phyloP scores from a whole-genome alignment of 2,329 filamentous ascomycete genomes.

The Trichoderma hamatum region DNA sequence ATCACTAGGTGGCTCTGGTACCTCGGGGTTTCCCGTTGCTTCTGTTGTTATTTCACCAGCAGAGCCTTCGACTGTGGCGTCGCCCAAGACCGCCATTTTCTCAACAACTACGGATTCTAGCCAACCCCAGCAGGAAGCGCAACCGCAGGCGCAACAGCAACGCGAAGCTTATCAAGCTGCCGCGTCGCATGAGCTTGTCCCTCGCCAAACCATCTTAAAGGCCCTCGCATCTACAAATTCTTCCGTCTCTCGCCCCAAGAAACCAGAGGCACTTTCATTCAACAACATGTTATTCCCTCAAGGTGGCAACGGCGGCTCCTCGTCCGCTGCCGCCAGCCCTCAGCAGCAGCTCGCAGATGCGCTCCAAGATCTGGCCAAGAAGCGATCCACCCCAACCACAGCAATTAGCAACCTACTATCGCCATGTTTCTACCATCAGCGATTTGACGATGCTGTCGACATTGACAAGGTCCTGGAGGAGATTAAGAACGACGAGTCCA shows the following conservation, averaged over 20 bases:
- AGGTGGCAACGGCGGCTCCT: constrained; percentile 3
- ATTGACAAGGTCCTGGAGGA: constrained; percentile 94
- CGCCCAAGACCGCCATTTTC: constrained; percentile 3
- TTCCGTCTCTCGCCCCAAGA: constrained; percentile 51
- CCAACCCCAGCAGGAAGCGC: background rate
- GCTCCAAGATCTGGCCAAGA: constrained; percentile 56
- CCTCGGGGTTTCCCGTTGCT: background rate
- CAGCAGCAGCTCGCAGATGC: constrained; percentile 68
- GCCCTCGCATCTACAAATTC: constrained; percentile 65
- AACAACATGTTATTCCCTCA: constrained; percentile 51
- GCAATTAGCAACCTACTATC: constrained; percentile 73
- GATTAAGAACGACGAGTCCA: constrained; percentile 83
- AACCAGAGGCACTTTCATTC: constrained; percentile 65
- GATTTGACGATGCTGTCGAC: constrained; percentile 94
- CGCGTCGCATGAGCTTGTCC: constrained; percentile 65
- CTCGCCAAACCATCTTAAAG: constrained; percentile 81
- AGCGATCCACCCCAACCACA: constrained; percentile 41
- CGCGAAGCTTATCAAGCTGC: constrained; percentile 50
- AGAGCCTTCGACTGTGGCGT: constrained; percentile 16
- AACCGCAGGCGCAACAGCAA: constrained; percentile 6
- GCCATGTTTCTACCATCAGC: constrained; percentile 96
- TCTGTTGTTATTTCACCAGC: constrained; percentile 28
- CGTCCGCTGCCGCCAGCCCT: constrained; percentile 38
- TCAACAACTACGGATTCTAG: background rate
- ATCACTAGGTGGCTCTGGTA: constrained; percentile 34